Conservation (phyloP, 495 filamentous ascomycete species). For the Penicillium robsamsonii region DNA sequence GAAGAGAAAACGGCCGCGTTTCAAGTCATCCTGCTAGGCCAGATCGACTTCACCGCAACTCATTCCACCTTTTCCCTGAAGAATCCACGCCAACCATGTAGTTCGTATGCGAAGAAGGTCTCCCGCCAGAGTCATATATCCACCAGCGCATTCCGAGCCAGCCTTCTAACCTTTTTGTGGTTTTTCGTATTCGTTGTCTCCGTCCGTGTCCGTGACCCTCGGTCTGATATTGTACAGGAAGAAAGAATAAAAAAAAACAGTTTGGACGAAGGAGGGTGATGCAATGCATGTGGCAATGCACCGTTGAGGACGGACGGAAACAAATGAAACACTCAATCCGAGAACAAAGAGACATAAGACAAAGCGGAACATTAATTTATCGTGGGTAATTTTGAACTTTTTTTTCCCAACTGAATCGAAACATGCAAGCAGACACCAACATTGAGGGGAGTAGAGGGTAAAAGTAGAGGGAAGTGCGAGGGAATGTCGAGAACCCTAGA, state of each 20-base stretch:
- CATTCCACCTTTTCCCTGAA: slow-evolving; percentile 12
- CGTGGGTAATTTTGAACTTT: slow-evolving; percentile 27
- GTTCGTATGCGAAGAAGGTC: slow-evolving; percentile 23
- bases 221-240: slow-evolving; percentile 28
- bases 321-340: slow-evolving; percentile 19
- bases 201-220: slow-evolving; percentile 17
- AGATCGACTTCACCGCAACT: neutral
- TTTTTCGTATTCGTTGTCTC: slow-evolving; percentile 25
- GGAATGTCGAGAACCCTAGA: slow-evolving; percentile 33
- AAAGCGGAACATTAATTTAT: slow-evolving; percentile 29
- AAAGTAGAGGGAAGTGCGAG: slow-evolving; percentile 9
- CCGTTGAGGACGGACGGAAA: slow-evolving; percentile 19
- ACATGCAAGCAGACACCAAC: slow-evolving; percentile 17
- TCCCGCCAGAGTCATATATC: slow-evolving; percentile 8
- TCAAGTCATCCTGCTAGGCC: slow-evolving; percentile 1
- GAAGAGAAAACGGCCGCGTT: slow-evolving; percentile 25
- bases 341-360: slow-evolving; percentile 20
- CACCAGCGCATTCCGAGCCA: slow-evolving; percentile 17
- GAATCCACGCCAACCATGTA: slow-evolving; percentile 11
- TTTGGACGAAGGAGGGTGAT: slow-evolving; percentile 15
- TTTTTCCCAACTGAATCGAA: slow-evolving; percentile 33
- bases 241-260: slow-evolving; percentile 20
- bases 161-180: slow-evolving; percentile 34
- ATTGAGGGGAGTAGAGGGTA: slow-evolving; percentile 10
- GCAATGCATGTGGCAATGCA: slow-evolving; percentile 4